phyloP scores from a whole-genome alignment of 306 rosid genomes.

The Medicago arabica region DNA sequence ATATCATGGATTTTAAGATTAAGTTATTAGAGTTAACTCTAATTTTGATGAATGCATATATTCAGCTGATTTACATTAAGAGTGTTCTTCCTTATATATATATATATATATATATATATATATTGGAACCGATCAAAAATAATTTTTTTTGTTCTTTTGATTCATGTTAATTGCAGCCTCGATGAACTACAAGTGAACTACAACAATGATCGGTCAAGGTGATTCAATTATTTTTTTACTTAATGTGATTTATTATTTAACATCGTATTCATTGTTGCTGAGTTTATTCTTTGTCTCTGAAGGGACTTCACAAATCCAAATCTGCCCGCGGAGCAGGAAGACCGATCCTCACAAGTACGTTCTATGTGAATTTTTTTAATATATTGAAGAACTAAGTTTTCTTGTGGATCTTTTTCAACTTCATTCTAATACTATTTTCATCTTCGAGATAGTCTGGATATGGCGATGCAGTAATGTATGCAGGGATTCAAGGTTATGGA shows the following conservation, averaged over 20 bases:
- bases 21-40: too few relatives aligned
- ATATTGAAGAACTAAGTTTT: too few relatives aligned
- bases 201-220: conserved; percentile 98
- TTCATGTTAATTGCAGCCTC: conserved; percentile 69
- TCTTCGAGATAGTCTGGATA: conserved; percentile 52
- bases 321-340: conserved; percentile 93
- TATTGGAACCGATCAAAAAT: too few relatives aligned
- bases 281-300: conserved; percentile 37
- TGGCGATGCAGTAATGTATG: conserved; percentile 82
- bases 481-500: conserved; percentile 59
- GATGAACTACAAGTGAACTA: conserved; percentile 93
- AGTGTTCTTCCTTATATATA: too few relatives aligned
- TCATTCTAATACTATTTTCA: conserved; percentile 19
- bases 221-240: conserved; percentile 39
- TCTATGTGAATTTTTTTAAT: too few relatives aligned
- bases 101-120: too few relatives aligned
- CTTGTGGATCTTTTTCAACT: conserved; percentile 17
- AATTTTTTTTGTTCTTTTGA: conserved; percentile 25
- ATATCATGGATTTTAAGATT: too few relatives aligned
- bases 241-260: not conserved
- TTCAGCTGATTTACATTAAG: too few relatives aligned
- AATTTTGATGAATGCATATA: too few relatives aligned
- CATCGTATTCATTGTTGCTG: conserved; percentile 19
- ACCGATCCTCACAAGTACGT: conserved; percentile 82
- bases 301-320: conserved; percentile 96